Evolutionary conservation across 2,329 filamentous ascomycete genomes (phyloP), one percentile per base, ranked within the genome.

Genomic region (Onygenales sp.): DNA sequence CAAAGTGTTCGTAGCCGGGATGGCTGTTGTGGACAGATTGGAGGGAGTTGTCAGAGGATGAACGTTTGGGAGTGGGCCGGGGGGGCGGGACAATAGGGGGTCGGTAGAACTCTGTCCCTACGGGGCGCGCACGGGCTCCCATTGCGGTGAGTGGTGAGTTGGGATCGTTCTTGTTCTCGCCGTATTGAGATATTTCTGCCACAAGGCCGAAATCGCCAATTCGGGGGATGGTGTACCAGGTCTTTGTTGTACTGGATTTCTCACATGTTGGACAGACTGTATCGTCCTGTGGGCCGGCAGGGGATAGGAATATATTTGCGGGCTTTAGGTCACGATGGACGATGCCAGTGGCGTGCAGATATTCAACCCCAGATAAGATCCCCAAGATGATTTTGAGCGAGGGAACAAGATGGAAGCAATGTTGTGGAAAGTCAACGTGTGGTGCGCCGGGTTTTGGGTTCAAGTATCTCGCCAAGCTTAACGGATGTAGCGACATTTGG

Each of bases 141-240:
- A 42, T 37, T 7, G 49, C 10, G 63, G 64, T 36, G 56, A 52
- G 1, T 54, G 55, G 2, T 58, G 56, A 34, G 59, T 57, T 51
- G 6, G 54, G n/a, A 13, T 42, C 11, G 11, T 34, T 31, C 52
- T 55, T 54, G 56, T 53, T 66, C 10, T 69, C 69, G 54, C 67
- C 61, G 47, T 69, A 56, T 56, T 63, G 68, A 40, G 70, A 77
- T 45, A 79, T 74, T 52, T 79, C 77, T 8, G 80, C 78, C 4
- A 83, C 82, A 4, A 86, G 75, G 2, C 84, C 84, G 60, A 87
- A 86, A 61, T 87, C 84, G 2, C 83, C 84, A 51, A 87, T 85
- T 4, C 81, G 76, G 9, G 84, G 80, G 40, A 76, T 77, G 34
- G 81, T 68, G 54, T 77, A 78, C 37, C 42, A 45, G 5, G 11